Base-by-base conservation (phyloP, 1,284 basidiomycete genomes). In the Cryptococcus depauperatus region DNA sequence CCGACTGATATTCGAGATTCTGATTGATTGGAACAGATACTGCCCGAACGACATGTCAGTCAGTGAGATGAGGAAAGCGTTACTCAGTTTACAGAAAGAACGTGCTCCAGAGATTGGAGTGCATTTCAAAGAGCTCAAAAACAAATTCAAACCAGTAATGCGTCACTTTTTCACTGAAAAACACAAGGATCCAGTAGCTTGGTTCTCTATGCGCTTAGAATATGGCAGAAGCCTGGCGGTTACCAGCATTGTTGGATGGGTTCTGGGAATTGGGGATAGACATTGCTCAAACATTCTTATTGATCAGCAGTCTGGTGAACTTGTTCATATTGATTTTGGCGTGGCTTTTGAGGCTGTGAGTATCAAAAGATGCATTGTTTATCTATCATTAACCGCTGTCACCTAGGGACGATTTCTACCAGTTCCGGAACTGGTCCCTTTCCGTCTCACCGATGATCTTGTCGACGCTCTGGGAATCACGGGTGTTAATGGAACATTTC, bases 281-380 rank as follows among this genome's bases (percentile, higher is more conserved):
- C 93, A 98, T 64, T 79, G 80, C 6, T 85, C 84, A 32, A 98
- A 98, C 67, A 95, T 98, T 55, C 75, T 98, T 35, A 75, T 98
- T 46, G 91, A 97, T 66, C 80, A 80, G 47, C 69, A 69, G 28
- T 83, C 79, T 10, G 93, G 93, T 19, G 90, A 97, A 66, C 76
- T 93, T 27, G 79, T 92, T 4, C 87, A 96, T 65, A 98, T 98
- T 44, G 93, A 98, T 70, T 77, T 98, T 26, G 93, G 93, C 2
- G 88, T 97, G 45, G 90, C 91, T 0, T 98, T 98, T 68, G 95
- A 96, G 56, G 88, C 90, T 74, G 88, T 85, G 48, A 58, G 77
- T 57, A 4, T 18, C 22, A 25, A n/a, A n/a, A n/a, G 14, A 46
- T 22, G 8, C 11, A 37, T 19, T 16, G 35, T 35, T 19, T 21